Conservation (phyloP, 306 rosid genomes). For the Dalbergia oliveri region DNA sequence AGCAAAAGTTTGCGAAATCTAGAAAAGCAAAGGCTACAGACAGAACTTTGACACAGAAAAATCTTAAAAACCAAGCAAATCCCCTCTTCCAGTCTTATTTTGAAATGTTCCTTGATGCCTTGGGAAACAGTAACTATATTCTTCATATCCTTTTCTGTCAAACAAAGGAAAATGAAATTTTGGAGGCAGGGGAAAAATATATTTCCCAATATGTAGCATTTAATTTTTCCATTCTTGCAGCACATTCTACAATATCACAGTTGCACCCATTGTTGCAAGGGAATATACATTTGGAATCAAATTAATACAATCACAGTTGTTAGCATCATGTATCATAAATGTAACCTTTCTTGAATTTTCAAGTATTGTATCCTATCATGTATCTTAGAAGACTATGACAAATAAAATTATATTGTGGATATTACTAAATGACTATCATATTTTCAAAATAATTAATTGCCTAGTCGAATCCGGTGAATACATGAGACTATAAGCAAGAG, state of each 20-base stretch:
- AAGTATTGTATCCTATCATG: not conserved
- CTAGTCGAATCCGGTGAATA: constrained; percentile 7
- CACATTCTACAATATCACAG: not conserved
- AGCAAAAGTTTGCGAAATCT: no score
- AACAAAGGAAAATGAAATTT: constrained; percentile 3
- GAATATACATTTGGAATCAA: not conserved
- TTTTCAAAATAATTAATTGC: not conserved
- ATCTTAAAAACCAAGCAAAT: constrained; percentile 2
- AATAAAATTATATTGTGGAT: not conserved
- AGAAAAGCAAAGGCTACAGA: not conserved
- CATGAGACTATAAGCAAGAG: not conserved
- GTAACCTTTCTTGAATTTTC: not conserved
- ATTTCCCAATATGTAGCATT: constrained; percentile 8
- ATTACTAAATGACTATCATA: not conserved
- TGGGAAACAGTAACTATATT: constrained; percentile 5
- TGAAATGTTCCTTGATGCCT: constrained; percentile 24
- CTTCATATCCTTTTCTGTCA: not conserved
- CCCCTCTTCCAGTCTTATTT: not conserved
- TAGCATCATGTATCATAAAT: not conserved
- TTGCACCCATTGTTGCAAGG: not conserved
- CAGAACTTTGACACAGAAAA: not conserved
- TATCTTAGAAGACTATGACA: not conserved
- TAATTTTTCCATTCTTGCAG: not conserved
- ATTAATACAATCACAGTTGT: not conserved
- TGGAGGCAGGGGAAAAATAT: not conserved